Evolutionary conservation across 352 stramenopile genomes (phyloP).

Genomic region (Albugo candida): DNA sequence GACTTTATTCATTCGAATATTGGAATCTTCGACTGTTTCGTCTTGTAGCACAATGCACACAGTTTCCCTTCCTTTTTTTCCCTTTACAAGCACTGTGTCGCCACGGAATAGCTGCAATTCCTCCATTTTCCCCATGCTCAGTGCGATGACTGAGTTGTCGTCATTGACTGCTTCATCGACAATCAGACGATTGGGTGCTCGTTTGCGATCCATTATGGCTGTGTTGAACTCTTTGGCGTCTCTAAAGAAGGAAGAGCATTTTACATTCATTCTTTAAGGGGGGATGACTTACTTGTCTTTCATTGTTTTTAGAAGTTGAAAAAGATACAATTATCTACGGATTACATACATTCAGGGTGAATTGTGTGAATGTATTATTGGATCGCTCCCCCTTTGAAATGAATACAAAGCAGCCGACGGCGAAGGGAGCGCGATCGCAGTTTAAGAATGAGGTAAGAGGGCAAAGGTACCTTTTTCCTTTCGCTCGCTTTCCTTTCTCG

Average conservation of each 20-base stretch:
- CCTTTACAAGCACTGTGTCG: conserved; percentile 98
- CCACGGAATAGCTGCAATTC: conserved; percentile 97
- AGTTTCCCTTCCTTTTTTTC: conserved; percentile 97
- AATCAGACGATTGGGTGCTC: conserved; percentile 95
- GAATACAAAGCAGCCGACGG: too few species aligned
- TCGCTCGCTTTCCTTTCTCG: too few species aligned
- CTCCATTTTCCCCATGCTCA: conserved; percentile 93
- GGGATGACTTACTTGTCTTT: conserved; percentile 5
- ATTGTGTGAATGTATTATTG: too few species aligned
- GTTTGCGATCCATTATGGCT: conserved; percentile 84
- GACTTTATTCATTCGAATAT: conserved; percentile 99
- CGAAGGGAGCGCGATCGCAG: too few species aligned
- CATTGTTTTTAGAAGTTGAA: conserved; percentile 2
- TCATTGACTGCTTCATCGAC: conserved; percentile 96
- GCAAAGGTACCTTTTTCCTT: too few species aligned
- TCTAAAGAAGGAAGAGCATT: neutral
- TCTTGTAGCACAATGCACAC: conserved; percentile 96
- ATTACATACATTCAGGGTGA: too few species aligned
- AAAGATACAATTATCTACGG: too few species aligned
- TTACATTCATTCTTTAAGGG: neutral
- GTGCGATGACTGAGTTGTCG: conserved; percentile 94
- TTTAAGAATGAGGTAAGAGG: too few species aligned
- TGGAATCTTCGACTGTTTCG: conserved; percentile 93
- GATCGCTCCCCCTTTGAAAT: too few species aligned
- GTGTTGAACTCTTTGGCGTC: conserved; percentile 56